Percentiles rank a stretch among this genome's conserved stretches.
Conservation (phyloP, 805 yeast genomes). For the Wickerhamiella kurtzmanii region DNA sequence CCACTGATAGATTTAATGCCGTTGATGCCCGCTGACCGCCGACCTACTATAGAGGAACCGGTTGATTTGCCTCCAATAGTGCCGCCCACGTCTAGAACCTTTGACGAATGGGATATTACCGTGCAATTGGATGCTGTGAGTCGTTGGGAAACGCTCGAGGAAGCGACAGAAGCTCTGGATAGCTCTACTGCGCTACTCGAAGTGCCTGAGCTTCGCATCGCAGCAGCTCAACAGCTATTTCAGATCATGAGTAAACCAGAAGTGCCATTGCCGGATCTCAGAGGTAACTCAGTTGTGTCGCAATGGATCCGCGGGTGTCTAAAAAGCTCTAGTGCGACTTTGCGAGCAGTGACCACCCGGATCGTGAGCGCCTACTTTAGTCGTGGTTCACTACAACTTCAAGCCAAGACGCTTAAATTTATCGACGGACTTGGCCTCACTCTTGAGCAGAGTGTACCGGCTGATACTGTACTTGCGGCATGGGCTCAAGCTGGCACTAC, state of each 20-base stretch:
- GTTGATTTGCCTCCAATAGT: not conserved
- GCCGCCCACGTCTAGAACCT: too few relatives aligned
- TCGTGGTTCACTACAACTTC: not conserved
- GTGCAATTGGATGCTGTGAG: not conserved
- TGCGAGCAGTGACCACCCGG: slow-evolving; percentile 5
- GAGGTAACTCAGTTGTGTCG: slow-evolving; percentile 2
- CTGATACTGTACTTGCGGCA: not conserved
- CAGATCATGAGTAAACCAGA: not conserved
- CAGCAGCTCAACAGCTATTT: not conserved
- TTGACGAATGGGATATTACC: not conserved
- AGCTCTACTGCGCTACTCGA: not conserved
- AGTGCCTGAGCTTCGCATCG: not conserved
- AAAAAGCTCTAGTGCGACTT: slow-evolving; percentile 3
- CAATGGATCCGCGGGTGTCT: slow-evolving; percentile 9
- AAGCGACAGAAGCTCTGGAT: not conserved
- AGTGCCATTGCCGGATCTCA: not conserved
- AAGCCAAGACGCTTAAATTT: not conserved
- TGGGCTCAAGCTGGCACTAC: not conserved
- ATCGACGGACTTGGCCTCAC: not conserved
- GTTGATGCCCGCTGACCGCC: not conserved
- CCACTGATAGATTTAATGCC: not conserved
- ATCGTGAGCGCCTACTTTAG: not conserved
- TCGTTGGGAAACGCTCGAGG: not conserved
- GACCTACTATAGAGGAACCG: too few relatives aligned
- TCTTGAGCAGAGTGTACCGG: not conserved